A percentile compares a stretch with the other conserved stretches of the same genome.
These are phyloP conservation scores for Sporothrix variecibatus DNA, from an alignment of 2,329 filamentous ascomycete genomes.

Conservation along the genomic window DNA sequence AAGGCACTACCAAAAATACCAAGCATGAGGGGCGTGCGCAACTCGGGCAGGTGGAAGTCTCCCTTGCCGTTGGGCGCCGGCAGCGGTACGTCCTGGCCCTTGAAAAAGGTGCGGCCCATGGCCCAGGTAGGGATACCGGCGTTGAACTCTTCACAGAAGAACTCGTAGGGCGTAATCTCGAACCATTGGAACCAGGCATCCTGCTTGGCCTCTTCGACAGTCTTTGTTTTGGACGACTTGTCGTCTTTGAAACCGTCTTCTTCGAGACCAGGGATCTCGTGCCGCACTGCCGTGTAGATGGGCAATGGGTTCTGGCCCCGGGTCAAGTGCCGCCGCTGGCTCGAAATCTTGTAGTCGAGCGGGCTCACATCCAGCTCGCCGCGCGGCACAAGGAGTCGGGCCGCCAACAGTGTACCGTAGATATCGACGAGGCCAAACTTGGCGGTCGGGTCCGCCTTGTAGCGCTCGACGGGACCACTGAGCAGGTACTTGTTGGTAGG, in stretches of 20 bases:
- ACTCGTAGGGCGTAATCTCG: conserved; percentile 90
- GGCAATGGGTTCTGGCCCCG: conserved; percentile 82
- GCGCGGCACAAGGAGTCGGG: conserved; percentile 80
- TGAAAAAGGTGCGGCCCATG: conserved; percentile 77
- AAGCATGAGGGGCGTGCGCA: conserved; percentile 79
- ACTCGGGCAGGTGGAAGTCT: conserved; percentile 71
- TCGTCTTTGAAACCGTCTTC: conserved; percentile 37
- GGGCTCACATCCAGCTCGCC: conserved; percentile 78
- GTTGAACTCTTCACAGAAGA: conserved; percentile 89
- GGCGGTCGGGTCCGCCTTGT: conserved; percentile 77
- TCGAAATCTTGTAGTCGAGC: conserved; percentile 85
- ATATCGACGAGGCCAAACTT: conserved; percentile 90
- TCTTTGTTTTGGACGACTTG: conserved; percentile 34
- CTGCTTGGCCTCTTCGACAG: conserved; percentile 49
- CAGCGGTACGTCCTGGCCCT: conserved; percentile 65
- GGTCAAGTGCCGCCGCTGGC: conserved; percentile 74
- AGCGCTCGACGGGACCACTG: conserved; percentile 85
- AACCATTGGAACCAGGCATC: conserved; percentile 98
- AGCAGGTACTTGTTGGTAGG: conserved; percentile 93
- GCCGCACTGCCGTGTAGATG: conserved; percentile 92
- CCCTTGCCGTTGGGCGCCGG: conserved; percentile 45
- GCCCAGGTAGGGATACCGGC: conserved; percentile 96
- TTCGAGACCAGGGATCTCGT: conserved; percentile 79
- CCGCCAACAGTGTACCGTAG: conserved; percentile 83
- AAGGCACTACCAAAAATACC: conserved; percentile 98